Conservation (phyloP, 2,329 filamentous ascomycete species). For the Stachybotrys elegans region DNA sequence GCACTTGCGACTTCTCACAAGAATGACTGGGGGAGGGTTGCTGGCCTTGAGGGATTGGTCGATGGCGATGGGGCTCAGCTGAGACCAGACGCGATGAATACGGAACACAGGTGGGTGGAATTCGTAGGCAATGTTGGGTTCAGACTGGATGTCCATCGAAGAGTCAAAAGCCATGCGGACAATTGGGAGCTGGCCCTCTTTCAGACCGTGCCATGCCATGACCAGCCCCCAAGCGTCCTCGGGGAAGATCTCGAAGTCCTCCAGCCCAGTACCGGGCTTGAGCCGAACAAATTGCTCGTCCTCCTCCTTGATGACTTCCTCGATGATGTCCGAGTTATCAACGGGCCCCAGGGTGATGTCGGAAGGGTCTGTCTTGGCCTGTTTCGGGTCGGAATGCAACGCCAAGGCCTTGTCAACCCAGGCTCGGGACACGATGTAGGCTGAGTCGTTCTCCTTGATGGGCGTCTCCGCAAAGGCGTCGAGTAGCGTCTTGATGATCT, state of each 20-base stretch:
- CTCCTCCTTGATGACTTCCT: slow-evolving; percentile 50
- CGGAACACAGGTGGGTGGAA: slow-evolving; percentile 80
- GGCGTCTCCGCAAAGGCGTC: slow-evolving; percentile 46
- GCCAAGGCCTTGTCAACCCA: slow-evolving; percentile 75
- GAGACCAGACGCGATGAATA: slow-evolving; percentile 70
- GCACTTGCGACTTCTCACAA: slow-evolving; percentile 67
- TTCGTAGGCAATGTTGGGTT: slow-evolving; percentile 73
- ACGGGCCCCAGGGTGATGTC: slow-evolving; percentile 68
- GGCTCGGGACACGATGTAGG: slow-evolving; percentile 70
- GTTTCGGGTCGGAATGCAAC: slow-evolving; percentile 53
- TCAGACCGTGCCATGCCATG: slow-evolving; percentile 75
- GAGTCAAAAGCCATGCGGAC: slow-evolving; percentile 75
- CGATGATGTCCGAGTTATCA: slow-evolving; percentile 80
- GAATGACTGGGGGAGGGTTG: slow-evolving; percentile 55
- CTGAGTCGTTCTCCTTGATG: slow-evolving; percentile 65
- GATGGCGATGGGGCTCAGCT: slow-evolving; percentile 49
- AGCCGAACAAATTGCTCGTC: slow-evolving; percentile 64
- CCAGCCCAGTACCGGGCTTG: slow-evolving; percentile 60
- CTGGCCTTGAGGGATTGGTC: slow-evolving; percentile 57
- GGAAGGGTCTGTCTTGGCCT: slow-evolving; percentile 52
- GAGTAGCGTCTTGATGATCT: slow-evolving; percentile 60
- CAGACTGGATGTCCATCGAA: slow-evolving; percentile 46
- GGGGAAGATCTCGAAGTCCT: slow-evolving; percentile 74
- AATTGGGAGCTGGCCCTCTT: slow-evolving; percentile 65
- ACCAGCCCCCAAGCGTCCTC: slow-evolving; percentile 77